A percentile compares a stretch with the other conserved stretches of the same genome.
Evolutionary conservation across 768 basidiomycete species (phyloP).

Genomic region (Cystobasidium ongulense): DNA sequence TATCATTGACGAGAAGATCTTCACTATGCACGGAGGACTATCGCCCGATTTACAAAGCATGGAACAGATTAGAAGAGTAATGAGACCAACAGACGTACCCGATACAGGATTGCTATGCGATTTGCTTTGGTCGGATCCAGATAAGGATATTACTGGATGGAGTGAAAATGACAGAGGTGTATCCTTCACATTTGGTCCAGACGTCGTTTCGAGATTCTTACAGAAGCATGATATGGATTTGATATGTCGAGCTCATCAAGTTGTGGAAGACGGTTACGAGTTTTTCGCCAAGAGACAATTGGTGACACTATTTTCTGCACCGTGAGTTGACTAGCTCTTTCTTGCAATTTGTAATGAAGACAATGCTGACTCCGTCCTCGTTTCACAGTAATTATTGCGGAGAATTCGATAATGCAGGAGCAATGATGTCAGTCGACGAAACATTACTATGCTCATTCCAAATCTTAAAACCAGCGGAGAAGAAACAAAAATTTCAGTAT

Average conservation of each 20-base stretch:
- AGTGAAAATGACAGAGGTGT: slow-evolving; percentile 98
- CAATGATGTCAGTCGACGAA: slow-evolving; percentile 99
- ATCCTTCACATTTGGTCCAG: slow-evolving; percentile 96
- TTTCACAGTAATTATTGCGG: slow-evolving; percentile 37
- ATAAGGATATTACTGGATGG: slow-evolving; percentile 99
- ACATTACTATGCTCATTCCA: slow-evolving; percentile 97
- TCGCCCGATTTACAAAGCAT: slow-evolving; percentile 96
- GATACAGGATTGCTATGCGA: slow-evolving; percentile 95
- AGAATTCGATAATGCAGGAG: slow-evolving; percentile 91
- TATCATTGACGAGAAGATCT: slow-evolving; percentile 99
- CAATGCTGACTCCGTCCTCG: not conserved
- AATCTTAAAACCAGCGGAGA: slow-evolving; percentile 99
- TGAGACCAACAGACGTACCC: slow-evolving; percentile 97
- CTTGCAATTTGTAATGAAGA: not conserved
- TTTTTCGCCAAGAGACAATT: slow-evolving; percentile 97
- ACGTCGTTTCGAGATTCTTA: slow-evolving; percentile 94
- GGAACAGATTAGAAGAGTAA: slow-evolving; percentile 98
- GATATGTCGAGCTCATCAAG: slow-evolving; percentile 97
- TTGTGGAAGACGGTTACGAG: slow-evolving; percentile 98
- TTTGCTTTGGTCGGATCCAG: slow-evolving; percentile 96
- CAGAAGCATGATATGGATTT: slow-evolving; percentile 99
- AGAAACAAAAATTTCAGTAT: slow-evolving; percentile 68
- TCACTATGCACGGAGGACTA: slow-evolving; percentile 97
- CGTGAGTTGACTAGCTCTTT: slow-evolving; percentile 45
- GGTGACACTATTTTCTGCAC: slow-evolving; percentile 93